phyloP scores from a whole-genome alignment of 495 filamentous ascomycete species.

The Glutinoglossum americanum region DNA sequence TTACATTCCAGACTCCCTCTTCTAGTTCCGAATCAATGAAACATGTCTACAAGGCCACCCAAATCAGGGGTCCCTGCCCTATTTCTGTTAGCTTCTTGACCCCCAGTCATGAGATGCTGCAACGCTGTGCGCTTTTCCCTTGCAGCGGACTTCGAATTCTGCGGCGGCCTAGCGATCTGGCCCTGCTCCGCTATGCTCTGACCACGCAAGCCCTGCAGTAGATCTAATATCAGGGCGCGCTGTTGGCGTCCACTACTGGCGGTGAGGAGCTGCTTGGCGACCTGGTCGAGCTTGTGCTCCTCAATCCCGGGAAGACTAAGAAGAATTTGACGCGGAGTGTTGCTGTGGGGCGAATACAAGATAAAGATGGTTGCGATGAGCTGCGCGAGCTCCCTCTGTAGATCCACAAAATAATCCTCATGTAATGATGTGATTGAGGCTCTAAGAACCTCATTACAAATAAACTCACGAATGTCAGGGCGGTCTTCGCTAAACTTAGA shows the following conservation, averaged over 20 bases:
- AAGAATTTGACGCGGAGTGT: slow-evolving; percentile 33
- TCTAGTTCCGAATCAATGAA: slow-evolving; percentile 21
- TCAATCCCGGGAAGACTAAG: slow-evolving; percentile 35
- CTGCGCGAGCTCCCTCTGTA: slow-evolving; percentile 78
- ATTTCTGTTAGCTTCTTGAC: slow-evolving; percentile 22
- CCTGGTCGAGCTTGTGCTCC: slow-evolving; percentile 33
- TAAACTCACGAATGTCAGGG: slow-evolving; percentile 69
- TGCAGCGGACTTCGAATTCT: slow-evolving; percentile 27
- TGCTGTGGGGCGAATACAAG: slow-evolving; percentile 42
- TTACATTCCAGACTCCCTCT: not conserved
- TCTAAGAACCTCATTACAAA: slow-evolving; percentile 62
- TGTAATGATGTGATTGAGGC: slow-evolving; percentile 72
- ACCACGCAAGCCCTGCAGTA: slow-evolving; percentile 67
- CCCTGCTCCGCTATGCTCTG: slow-evolving; percentile 85
- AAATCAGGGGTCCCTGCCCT: slow-evolving; percentile 39
- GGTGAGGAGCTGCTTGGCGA: slow-evolving; percentile 31
- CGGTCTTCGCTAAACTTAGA: slow-evolving; percentile 50
- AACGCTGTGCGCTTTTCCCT: slow-evolving; percentile 29
- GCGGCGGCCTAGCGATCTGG: slow-evolving; percentile 38
- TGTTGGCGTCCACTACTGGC: slow-evolving; percentile 45
- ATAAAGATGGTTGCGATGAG: slow-evolving; percentile 72
- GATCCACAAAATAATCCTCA: slow-evolving; percentile 88
- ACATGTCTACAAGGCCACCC: slow-evolving; percentile 45
- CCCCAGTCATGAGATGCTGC: slow-evolving; percentile 20
- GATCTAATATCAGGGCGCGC: slow-evolving; percentile 62